A percentile compares a stretch with the other conserved stretches of the same genome.
Evolutionary conservation across 2,329 filamentous ascomycete species (phyloP).

Genomic region (Botrytis porri): DNA sequence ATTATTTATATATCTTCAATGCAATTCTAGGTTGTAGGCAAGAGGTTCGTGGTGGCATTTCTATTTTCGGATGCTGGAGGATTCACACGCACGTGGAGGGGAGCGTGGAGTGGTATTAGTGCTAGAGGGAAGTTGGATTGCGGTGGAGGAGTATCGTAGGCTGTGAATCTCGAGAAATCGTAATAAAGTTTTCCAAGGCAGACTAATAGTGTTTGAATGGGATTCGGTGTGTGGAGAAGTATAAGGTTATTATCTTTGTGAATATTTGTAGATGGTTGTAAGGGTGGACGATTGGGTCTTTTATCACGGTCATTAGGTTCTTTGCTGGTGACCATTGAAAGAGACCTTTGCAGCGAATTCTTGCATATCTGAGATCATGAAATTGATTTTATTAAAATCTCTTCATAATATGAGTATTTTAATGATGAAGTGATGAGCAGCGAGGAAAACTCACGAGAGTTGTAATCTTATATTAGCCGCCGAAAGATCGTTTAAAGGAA

Average conservation of each 20-base stretch:
- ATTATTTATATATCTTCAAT: background rate
- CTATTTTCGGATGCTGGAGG: background rate
- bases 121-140: background rate
- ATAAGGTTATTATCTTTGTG: fast-evolving
- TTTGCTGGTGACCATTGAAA: background rate
- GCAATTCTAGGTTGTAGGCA: background rate
- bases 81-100: background rate
- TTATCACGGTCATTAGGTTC: background rate
- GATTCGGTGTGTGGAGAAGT: background rate
- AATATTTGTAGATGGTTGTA: background rate
- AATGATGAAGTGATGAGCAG: background rate
- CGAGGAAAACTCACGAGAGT: background rate
- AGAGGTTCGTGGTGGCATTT: background rate
- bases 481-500: background rate
- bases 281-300: background rate
- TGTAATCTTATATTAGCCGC: background rate
- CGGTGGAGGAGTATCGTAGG: background rate
- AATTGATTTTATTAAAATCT: background rate
- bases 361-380: background rate
- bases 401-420: background rate
- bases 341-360: background rate
- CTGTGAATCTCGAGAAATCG: too few species aligned
- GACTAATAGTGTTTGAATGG: background rate
- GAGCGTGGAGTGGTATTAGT: background rate
- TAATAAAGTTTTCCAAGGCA: too few species aligned